Conservation (phyloP, 2,329 filamentous ascomycete species). For the Xylariaceae sp. region DNA sequence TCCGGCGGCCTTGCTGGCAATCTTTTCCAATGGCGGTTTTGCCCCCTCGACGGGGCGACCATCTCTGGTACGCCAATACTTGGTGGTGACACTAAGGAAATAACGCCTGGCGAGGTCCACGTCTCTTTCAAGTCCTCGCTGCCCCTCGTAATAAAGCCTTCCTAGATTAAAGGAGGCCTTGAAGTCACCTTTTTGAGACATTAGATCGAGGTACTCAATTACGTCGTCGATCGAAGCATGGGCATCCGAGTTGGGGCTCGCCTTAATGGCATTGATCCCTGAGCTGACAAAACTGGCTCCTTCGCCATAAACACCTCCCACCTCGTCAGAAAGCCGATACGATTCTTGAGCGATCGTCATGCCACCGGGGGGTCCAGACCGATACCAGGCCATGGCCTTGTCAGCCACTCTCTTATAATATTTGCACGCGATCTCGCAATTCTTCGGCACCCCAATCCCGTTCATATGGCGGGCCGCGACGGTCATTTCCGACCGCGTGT, state of each 20-base stretch:
- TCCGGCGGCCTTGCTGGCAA: constrained; percentile 76
- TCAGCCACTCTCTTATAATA: constrained; percentile 94
- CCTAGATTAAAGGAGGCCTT: constrained; percentile 83
- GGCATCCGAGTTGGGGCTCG: constrained; percentile 67
- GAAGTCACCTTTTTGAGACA: constrained; percentile 83
- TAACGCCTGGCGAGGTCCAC: constrained; percentile 70
- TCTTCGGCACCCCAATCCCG: constrained; percentile 78
- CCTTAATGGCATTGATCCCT: constrained; percentile 71
- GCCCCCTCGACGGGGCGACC: constrained; percentile 67
- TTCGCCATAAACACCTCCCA: constrained; percentile 89
- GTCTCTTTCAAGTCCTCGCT: constrained; percentile 67
- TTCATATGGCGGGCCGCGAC: constrained; percentile 78
- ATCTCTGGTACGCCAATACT: constrained; percentile 71
- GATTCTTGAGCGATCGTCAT: constrained; percentile 70
- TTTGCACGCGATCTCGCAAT: constrained; percentile 75
- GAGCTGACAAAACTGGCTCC: constrained; percentile 88
- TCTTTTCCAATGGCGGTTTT: constrained; percentile 66
- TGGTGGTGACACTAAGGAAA: constrained; percentile 71
- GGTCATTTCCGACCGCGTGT: constrained; percentile 88
- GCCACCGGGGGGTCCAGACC: constrained; percentile 85
- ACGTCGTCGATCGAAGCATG: constrained; percentile 89
- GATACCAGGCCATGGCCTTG: constrained; percentile 82
- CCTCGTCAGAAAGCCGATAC: constrained; percentile 82
- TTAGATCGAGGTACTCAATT: constrained; percentile 85
- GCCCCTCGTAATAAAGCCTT: constrained; percentile 82